Evolutionary conservation across 2,329 filamentous ascomycete genomes (phyloP).

Genomic region (Phaeophleospora eucalypticola): DNA sequence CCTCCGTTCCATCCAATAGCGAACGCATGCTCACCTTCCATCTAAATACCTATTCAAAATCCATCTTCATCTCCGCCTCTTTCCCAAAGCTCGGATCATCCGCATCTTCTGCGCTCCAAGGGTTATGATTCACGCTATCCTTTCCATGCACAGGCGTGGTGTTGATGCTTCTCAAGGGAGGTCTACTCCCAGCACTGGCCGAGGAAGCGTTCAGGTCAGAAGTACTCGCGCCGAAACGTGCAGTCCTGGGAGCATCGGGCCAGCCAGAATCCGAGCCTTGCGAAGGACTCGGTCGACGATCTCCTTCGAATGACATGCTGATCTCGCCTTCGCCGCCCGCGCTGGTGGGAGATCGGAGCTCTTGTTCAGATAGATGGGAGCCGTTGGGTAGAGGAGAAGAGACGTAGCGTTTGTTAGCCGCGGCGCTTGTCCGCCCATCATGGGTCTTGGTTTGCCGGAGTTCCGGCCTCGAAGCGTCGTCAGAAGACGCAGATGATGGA

Average conservation of each 20-base stretch:
- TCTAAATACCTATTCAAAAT: conserved; percentile 37
- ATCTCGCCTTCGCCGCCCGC: conserved; percentile 43
- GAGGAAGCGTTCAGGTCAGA: not conserved
- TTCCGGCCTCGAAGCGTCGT: conserved; percentile 8
- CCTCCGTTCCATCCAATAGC: too few relatives aligned
- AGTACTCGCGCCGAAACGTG: not conserved
- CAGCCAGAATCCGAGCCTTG: not conserved
- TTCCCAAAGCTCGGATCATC: conserved; percentile 45
- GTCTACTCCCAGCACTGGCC: not conserved
- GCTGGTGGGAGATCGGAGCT: conserved; percentile 34
- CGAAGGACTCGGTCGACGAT: conserved; percentile 14
- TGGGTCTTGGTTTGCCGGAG: conserved; percentile 9
- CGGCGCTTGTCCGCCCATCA: conserved; percentile 6
- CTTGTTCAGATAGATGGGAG: conserved; percentile 19
- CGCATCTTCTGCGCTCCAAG: conserved; percentile 47
- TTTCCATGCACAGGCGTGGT: conserved; percentile 27
- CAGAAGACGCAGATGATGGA: not conserved
- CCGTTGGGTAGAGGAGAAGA: conserved; percentile 11
- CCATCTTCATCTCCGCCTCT: conserved; percentile 48
- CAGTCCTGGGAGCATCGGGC: conserved; percentile 1
- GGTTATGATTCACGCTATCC: conserved; percentile 37
- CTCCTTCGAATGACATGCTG: conserved; percentile 42
- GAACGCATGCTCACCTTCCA: too few relatives aligned
- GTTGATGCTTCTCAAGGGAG: conserved; percentile 13
- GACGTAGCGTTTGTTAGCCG: not conserved